Conservation (phyloP, 2,329 filamentous ascomycete genomes). For the Curvularia eragrostidis region DNA sequence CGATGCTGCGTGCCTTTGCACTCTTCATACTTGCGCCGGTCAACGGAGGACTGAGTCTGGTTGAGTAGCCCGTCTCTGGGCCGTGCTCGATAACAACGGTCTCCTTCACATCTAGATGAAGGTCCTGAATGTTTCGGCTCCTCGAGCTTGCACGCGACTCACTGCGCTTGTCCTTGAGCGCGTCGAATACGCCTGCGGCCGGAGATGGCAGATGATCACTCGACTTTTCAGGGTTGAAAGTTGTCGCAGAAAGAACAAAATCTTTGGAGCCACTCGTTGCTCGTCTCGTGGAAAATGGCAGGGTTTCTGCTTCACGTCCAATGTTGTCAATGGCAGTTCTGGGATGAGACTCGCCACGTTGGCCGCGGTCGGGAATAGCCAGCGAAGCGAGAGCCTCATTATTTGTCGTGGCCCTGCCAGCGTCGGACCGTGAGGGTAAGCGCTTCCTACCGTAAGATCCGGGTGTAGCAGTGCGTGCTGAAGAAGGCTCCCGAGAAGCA, state of each 20-base stretch:
- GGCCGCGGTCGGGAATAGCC: slow-evolving; percentile 46
- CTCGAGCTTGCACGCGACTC: slow-evolving; percentile 73
- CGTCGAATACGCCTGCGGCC: slow-evolving; percentile 67
- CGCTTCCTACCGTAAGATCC: slow-evolving; percentile 73
- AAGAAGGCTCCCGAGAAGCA: slow-evolving; percentile 52
- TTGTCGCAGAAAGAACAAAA: slow-evolving; percentile 49
- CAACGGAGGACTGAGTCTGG: slow-evolving; percentile 57
- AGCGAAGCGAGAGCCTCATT: slow-evolving; percentile 45
- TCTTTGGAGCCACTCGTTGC: slow-evolving; percentile 65
- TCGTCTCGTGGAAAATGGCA: slow-evolving; percentile 46
- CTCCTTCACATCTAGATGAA: slow-evolving; percentile 60
- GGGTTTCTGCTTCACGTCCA: slow-evolving; percentile 51
- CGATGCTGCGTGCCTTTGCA: slow-evolving; percentile 70
- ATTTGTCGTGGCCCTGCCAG: slow-evolving; percentile 40
- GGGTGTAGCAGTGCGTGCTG: slow-evolving; percentile 60
- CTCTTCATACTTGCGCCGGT: slow-evolving; percentile 61
- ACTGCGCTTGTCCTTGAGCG: slow-evolving; percentile 67
- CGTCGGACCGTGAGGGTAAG: slow-evolving; percentile 59
- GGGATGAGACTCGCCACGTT: slow-evolving; percentile 39
- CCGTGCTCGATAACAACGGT: slow-evolving; percentile 47
- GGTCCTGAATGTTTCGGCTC: slow-evolving; percentile 77
- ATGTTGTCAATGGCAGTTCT: slow-evolving; percentile 49
- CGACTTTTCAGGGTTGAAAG: slow-evolving; percentile 40
- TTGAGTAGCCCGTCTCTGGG: slow-evolving; percentile 55
- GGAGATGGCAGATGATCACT: slow-evolving; percentile 67